Evolutionary conservation across 2,329 filamentous ascomycete species (phyloP).

Genomic region (Botrytis sinoallii): DNA sequence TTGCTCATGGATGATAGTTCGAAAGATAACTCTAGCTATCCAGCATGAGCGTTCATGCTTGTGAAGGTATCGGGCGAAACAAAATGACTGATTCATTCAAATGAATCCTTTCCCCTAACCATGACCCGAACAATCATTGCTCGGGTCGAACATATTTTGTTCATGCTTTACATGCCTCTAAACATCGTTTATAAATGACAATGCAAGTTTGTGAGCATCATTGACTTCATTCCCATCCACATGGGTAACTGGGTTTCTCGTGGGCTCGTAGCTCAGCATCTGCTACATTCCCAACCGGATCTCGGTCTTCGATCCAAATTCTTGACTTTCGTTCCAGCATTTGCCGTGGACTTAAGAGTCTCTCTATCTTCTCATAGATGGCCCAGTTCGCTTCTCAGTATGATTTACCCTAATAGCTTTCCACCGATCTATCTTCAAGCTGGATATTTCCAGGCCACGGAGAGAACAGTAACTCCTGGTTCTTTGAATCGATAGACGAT

Average conservation of each 20-base stretch:
- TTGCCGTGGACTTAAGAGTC: background rate
- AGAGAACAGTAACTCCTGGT: background rate
- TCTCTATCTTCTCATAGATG: background rate
- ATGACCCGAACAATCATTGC: too few relatives aligned
- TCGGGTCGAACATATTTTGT: too few relatives aligned
- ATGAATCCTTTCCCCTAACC: too few relatives aligned
- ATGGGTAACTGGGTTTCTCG: background rate
- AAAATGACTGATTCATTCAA: background rate
- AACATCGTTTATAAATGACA: fast-evolving
- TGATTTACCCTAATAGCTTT: background rate
- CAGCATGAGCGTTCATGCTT: background rate
- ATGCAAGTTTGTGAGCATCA: background rate
- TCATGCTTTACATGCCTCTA: background rate
- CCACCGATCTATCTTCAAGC: background rate
- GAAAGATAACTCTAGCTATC: too few relatives aligned
- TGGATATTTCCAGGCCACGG: background rate
- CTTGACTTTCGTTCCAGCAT: background rate
- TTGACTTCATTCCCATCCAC: background rate
- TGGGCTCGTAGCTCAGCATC: background rate
- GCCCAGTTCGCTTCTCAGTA: background rate
- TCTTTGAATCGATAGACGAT: background rate
- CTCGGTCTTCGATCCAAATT: background rate
- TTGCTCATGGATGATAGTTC: background rate
- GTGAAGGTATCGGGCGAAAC: background rate
- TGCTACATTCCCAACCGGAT: background rate